A percentile compares a stretch with the other conserved stretches of the same genome.
Conservation (phyloP, 1,284 basidiomycete species). For the Mycosarcoma maydis region DNA sequence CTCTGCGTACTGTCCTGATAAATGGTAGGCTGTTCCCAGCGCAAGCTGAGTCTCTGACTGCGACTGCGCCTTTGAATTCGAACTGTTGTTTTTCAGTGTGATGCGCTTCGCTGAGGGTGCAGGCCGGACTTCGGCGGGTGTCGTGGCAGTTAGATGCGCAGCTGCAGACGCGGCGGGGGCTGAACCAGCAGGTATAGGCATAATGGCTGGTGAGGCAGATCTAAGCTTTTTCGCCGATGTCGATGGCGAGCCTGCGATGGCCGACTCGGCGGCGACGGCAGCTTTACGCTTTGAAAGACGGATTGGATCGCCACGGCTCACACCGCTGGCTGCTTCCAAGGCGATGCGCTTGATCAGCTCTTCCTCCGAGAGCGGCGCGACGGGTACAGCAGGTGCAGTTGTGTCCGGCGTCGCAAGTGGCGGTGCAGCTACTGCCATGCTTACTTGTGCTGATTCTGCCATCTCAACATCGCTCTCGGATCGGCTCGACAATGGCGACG, state of each 20-base stretch:
- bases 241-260: constrained; percentile 18
- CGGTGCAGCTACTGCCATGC: background rate
- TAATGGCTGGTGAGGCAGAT: constrained; percentile 10
- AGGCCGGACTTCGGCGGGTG: constrained; percentile 4
- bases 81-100: constrained; percentile 14
- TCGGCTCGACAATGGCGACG: constrained; percentile 36
- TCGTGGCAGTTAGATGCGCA: background rate
- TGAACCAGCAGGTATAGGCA: constrained; percentile 1
- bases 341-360: constrained; percentile 35
- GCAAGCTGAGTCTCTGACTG: constrained; percentile 9
- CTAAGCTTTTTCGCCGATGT: constrained; percentile 29
- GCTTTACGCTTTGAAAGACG: constrained; percentile 45
- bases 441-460: background rate
- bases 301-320: constrained; percentile 20
- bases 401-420: background rate
- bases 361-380: constrained; percentile 26
- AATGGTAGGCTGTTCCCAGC: constrained; percentile 22
- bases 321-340: constrained; percentile 23
- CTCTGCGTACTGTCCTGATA: constrained; percentile 24
- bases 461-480: constrained; percentile 21
- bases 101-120: constrained; percentile 10
- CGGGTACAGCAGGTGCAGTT: background rate
- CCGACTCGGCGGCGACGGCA: constrained; percentile 39
- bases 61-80: background rate
- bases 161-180: background rate